Evolutionary conservation across 768 basidiomycete genomes (phyloP).

Genomic region (Hericium coralloides): DNA sequence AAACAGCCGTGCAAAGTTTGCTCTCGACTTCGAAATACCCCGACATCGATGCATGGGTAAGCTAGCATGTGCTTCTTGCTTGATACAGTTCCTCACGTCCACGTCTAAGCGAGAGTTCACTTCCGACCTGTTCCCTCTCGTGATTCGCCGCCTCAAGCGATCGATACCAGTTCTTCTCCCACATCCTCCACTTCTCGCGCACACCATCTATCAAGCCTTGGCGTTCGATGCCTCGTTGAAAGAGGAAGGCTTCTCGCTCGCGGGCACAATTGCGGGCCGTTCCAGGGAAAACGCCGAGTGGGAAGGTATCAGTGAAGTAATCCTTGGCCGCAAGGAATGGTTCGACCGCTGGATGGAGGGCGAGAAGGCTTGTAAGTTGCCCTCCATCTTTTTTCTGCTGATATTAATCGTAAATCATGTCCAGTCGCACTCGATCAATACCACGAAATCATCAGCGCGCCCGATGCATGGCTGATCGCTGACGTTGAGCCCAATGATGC

Average conservation of each 20-base stretch:
- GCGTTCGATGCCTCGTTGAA: slow-evolving; percentile 74
- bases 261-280: slow-evolving; percentile 37
- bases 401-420: neutral
- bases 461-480: slow-evolving; percentile 81
- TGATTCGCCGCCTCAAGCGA: slow-evolving; percentile 65
- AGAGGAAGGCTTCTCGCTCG: slow-evolving; percentile 63
- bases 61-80: slow-evolving; percentile 11
- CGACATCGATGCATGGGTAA: slow-evolving; percentile 68
- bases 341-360: slow-evolving; percentile 86
- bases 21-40: slow-evolving; percentile 54
- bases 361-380: slow-evolving; percentile 73
- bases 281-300: slow-evolving; percentile 32
- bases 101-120: slow-evolving; percentile 70
- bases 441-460: slow-evolving; percentile 66
- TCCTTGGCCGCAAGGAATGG: slow-evolving; percentile 82
- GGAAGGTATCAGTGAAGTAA: slow-evolving; percentile 74
- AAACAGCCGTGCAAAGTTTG: slow-evolving; percentile 61
- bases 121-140: slow-evolving; percentile 63
- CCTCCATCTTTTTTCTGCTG: neutral
- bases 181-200: slow-evolving; percentile 81
- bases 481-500: slow-evolving; percentile 47
- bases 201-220: slow-evolving; percentile 90
- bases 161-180: slow-evolving; percentile 67
- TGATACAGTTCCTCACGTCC: slow-evolving; percentile 1
- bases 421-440: slow-evolving; percentile 86